Evolutionary conservation across 2,329 filamentous ascomycete species (phyloP).

Genomic region (Macrophomina phaseolina): DNA sequence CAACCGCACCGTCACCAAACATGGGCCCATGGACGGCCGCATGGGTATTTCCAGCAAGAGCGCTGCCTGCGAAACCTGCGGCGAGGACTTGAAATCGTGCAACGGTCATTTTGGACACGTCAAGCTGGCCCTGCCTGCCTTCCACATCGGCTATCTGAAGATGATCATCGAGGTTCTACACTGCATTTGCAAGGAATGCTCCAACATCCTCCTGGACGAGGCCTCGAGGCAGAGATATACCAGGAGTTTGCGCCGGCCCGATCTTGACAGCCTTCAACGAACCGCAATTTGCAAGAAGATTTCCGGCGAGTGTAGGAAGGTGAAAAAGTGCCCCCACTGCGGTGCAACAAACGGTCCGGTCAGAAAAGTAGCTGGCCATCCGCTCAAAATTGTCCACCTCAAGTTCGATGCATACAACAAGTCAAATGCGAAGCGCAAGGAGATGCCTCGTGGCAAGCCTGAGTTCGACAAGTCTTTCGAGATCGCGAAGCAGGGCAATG

Average conservation of each 20-base stretch:
- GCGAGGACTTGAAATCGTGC: constrained; percentile 79
- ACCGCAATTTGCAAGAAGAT: constrained; percentile 86
- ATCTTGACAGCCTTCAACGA: constrained; percentile 84
- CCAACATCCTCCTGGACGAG: constrained; percentile 81
- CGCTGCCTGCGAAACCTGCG: constrained; percentile 81
- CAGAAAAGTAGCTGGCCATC: constrained; percentile 78
- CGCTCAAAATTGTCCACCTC: constrained; percentile 94
- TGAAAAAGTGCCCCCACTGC: constrained; percentile 81
- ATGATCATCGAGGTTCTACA: constrained; percentile 91
- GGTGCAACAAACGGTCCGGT: constrained; percentile 86
- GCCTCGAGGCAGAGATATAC: constrained; percentile 77
- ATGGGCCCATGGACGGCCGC: constrained; percentile 87
- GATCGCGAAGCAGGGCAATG: constrained; percentile 75
- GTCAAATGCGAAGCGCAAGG: constrained; percentile 85
- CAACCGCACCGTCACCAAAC: constrained; percentile 70
- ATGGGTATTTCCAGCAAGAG: constrained; percentile 89
- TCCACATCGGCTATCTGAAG: constrained; percentile 95
- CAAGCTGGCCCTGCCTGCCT: constrained; percentile 85
- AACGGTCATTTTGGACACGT: constrained; percentile 97
- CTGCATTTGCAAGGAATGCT: constrained; percentile 94
- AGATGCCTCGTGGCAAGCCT: constrained; percentile 79
- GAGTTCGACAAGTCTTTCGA: constrained; percentile 86
- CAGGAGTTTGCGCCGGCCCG: constrained; percentile 78
- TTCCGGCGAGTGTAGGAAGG: constrained; percentile 87
- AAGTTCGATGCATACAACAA: constrained; percentile 88